Percentiles rank a stretch among this genome's conserved stretches.
These are phyloP conservation scores for Mycena maculata DNA, from an alignment of 768 basidiomycete genomes.

Conservation along the genomic window DNA sequence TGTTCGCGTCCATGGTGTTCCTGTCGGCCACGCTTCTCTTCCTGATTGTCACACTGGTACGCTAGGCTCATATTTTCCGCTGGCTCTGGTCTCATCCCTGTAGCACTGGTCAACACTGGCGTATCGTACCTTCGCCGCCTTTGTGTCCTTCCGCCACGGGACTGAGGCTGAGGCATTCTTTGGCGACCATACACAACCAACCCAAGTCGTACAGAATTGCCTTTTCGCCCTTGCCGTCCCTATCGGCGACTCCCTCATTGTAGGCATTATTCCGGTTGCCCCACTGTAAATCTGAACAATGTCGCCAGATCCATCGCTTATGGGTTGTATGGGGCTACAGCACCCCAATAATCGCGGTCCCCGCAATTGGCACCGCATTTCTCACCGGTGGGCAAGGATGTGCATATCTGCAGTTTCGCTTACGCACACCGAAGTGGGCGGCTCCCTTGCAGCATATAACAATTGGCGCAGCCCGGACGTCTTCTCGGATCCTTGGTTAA, in stretches of 20 bases:
- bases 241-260: conserved; percentile 23
- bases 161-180: conserved; percentile 1
- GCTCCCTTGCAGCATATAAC: background rate
- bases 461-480: too few relatives aligned
- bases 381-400: background rate
- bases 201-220: background rate
- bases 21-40: conserved; percentile 12
- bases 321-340: conserved; percentile 20
- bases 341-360: conserved; percentile 4
- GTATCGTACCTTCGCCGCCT: conserved; percentile 6
- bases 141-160: background rate
- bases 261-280: background rate
- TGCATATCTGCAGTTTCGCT: background rate
- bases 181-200: background rate
- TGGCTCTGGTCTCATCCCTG: background rate
- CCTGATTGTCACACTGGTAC: conserved; percentile 9
- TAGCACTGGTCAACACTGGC: conserved; percentile 18
- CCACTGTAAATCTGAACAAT: background rate
- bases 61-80: background rate
- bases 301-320: conserved; percentile 14
- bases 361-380: background rate
- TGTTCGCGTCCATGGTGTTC: conserved; percentile 15
- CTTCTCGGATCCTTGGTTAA: background rate
- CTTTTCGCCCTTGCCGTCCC: background rate
- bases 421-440: background rate